Evolutionary conservation across 331 rosid species (phyloP).

Genomic region (Malus hybrid): DNA sequence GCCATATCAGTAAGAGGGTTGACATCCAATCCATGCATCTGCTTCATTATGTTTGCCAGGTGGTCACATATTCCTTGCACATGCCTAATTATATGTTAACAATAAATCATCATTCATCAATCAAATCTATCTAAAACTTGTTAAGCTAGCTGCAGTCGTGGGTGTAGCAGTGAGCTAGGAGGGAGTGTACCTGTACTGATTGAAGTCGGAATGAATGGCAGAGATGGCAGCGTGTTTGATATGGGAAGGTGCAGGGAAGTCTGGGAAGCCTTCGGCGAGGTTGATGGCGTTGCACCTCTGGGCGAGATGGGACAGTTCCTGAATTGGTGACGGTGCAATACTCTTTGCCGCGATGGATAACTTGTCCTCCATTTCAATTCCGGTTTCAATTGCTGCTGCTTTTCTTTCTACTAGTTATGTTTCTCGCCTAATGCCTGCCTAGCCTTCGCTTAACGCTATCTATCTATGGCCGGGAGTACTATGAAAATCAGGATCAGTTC

Average conservation of each 20-base stretch:
- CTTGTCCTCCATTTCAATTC: constrained; percentile 39
- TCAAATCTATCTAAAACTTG: too few relatives aligned
- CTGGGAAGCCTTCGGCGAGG: constrained; percentile 87
- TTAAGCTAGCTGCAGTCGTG: too few relatives aligned
- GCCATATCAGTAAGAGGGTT: constrained; percentile 64
- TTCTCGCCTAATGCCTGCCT: too few relatives aligned
- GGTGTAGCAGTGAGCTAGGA: too few relatives aligned
- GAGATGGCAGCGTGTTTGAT: constrained; percentile 65
- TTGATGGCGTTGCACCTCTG: constrained; percentile 65
- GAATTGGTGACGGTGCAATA: constrained; percentile 64
- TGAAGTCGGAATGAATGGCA: constrained; percentile 71
- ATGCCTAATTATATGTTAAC: constrained; percentile 36
- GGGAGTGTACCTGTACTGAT: constrained; percentile 57
- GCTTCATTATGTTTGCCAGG: constrained; percentile 40
- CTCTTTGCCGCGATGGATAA: constrained; percentile 56
- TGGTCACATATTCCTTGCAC: constrained; percentile 70
- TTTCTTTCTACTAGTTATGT: too few relatives aligned
- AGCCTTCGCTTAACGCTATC: too few relatives aligned
- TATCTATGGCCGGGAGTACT: too few relatives aligned
- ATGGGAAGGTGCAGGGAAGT: constrained; percentile 69
- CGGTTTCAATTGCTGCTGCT: neutral
- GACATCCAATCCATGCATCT: constrained; percentile 62
- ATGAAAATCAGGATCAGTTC: too few relatives aligned
- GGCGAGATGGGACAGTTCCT: constrained; percentile 70
- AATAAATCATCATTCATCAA: too few relatives aligned